Evolutionary conservation across 139 green algal genomes (phyloP).

Genomic region (Astrephomene gubernaculifera): DNA sequence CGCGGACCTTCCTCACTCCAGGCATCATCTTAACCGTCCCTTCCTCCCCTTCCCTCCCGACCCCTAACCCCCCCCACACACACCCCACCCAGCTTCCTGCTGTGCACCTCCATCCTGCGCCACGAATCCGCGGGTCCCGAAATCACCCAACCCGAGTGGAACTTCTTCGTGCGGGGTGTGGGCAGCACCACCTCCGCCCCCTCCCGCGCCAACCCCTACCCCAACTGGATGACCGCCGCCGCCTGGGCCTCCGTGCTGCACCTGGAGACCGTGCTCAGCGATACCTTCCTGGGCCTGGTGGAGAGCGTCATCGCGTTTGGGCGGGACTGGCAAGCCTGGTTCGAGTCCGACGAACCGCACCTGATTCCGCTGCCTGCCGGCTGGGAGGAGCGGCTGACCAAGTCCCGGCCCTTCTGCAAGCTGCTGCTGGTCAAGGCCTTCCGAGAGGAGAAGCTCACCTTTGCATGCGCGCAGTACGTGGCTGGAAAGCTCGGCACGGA

Average conservation of each 20-base stretch:
- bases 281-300: slow-evolving; percentile 29
- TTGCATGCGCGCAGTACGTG: slow-evolving; percentile 68
- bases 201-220: slow-evolving; percentile 41
- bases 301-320: slow-evolving; percentile 34
- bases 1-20: too few species aligned
- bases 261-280: background rate
- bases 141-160: slow-evolving; percentile 80
- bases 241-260: slow-evolving; percentile 57
- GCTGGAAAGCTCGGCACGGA: slow-evolving; percentile 66
- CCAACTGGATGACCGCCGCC: slow-evolving; percentile 53
- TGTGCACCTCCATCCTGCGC: slow-evolving; percentile 71
- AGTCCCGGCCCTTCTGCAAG: slow-evolving; percentile 61
- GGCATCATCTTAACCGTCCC: too few species aligned
- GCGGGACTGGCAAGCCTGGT: slow-evolving; percentile 60
- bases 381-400: slow-evolving; percentile 58
- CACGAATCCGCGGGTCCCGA: slow-evolving; percentile 54
- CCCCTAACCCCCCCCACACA: background rate
- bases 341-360: slow-evolving; percentile 60
- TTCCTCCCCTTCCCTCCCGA: slow-evolving; percentile 34
- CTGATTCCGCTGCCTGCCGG: slow-evolving; percentile 59
- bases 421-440: slow-evolving; percentile 79
- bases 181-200: background rate
- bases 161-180: slow-evolving; percentile 79
- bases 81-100: slow-evolving; percentile 15
- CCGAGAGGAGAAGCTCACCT: slow-evolving; percentile 81